Evolutionary conservation across 1,284 basidiomycete genomes (phyloP), one percentile per base, ranked within the genome.

Genomic region (Cutaneotrichosporon mucoides): DNA sequence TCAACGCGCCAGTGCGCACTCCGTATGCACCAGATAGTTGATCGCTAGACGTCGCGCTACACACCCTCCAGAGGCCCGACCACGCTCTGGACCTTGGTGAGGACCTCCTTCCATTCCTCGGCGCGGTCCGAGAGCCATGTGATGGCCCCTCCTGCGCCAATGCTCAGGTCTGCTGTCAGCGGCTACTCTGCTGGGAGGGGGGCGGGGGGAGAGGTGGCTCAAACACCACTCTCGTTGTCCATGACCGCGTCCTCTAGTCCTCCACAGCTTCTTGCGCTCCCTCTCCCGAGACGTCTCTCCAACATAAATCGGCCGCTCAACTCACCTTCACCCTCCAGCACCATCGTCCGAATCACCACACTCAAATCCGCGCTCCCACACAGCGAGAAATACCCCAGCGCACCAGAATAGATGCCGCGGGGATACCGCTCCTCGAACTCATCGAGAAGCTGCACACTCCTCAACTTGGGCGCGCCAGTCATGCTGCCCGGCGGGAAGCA

Each of bases 391-490:
- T 94, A 98, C 0, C 95, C 95, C 61, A 95, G 87, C 7, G 91
- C 88, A 41, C 92, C 92, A n/a, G 94, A 97, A 74, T 99, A 99
- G 34, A 94, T 81, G 24, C 87, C 84, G 38, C 94, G 83, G 9
- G 68, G 66, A 51, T 86, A 82, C 49, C 81, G 73, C 51, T 82
- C 82, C 75, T 98, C 95, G 5, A 97, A 83, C 1, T 81, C 82
- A 67, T 92, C 89, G 1, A 99, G 82, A 37, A 98, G 87, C 76
- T 95, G 89, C 1, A 97, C 88, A 53, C 89, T 92, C 15, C 94
- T 87, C 65, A 94, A 87, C 79, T 98, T 98, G 0, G 94, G 95
- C 1, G 95, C 95, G 15, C 95, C 94, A 0, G 95, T 98, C 94
- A 99, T 99, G 65, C 91, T 94, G 1, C 92, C 92, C 53, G 92